Base-by-base conservation (phyloP, 176 grass and related monocot genomes). In the Oryza brachyantha region DNA sequence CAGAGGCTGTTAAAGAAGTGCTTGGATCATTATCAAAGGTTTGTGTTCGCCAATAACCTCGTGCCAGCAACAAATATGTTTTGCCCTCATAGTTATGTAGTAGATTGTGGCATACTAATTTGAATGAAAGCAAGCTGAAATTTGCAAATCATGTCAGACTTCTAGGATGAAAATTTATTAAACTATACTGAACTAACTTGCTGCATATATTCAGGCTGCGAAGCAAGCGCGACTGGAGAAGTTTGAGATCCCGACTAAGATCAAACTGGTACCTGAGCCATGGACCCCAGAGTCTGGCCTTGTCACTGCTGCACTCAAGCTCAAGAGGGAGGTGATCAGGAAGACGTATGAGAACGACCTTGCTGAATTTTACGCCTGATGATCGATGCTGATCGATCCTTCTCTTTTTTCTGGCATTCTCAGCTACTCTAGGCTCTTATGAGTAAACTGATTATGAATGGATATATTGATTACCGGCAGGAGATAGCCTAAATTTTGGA, bases 1-100 rank as follows among this genome's bases (percentile, higher is more conserved):
- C 81, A 65, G 96, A 99, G 69, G 77, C 83, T 75, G 69, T 91
- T 74, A 91, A 91, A 91, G 88, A 99, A 89, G 96, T 95, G 13
- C 92, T 89, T 68, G 83, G 75, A 70, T 93, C 92, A 73, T 69
- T 95, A 67, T 14, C 75, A 60, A 87, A 87, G 92, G 96, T 99
- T 81, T 72, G 88, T 81, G 36, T 65, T 88, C 21, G 63, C 10
- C 74, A n/a, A 46, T 84, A 38, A 67, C 21, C 10, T 66, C 31
- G 12, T 41, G 35, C 35, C 35, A 36, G 70, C 21, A 65, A 38
- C 13, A 50, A n/a, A n/a, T n/a, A n/a, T n/a, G n/a, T n/a, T n/a
- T n/a, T n/a, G n/a, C n/a, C n/a, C n/a, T n/a, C n/a, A n/a, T n/a
- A n/a, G n/a, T 52, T 7, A 7, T 52, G 48, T 52, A 52, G 48